Base-by-base conservation (phyloP, 208 protist genomes). In the Leishmania martiniquensis region DNA sequence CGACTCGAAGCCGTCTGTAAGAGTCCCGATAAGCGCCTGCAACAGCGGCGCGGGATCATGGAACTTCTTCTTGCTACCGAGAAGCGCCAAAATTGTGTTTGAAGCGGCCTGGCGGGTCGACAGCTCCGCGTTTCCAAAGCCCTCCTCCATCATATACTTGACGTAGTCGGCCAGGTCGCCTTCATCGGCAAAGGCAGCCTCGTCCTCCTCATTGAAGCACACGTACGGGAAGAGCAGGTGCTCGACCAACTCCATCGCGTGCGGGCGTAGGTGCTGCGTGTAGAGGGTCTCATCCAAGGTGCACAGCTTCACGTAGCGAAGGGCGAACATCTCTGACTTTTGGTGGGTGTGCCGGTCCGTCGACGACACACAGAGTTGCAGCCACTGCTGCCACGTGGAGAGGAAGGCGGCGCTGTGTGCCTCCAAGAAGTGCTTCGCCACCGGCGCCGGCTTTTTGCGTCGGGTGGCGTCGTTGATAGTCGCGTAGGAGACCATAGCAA, bases 131-230 rank as follows among this genome's bases (percentile, higher is more conserved):
- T 86, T 87, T n/a, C 83, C 84, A 52, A 93, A 87, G 44, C 87
- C 85, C 78, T 95, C 92, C 65, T 95, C 90, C 81, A 93, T 86
- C 92, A 96, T 93, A 80, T 96, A 96, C 86, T 94, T 86, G 65
- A 89, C 87, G 85, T 91, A 96, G 55, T 95, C 91, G 1, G 88
- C 85, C 20, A 97, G 72, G 72, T 94, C 85, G 72, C 87, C 84
- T 37, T 91, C 87, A 49, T 94, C 91, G 51, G 82, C 79, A 68
- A 97, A 95, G 9, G 89, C 87, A 55, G 91, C 86, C 65, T 95
- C 94, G 80, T 97, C 94, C 67, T 92, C 88, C 57, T 87, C 91
- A 66, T 76, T 88, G 79, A 87, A 95, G 82, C 87, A 93, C 4
- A 97, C 72, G 75, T 90, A 96, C 32, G 92, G 92, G 71, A 97